phyloP scores from a whole-genome alignment of 495 filamentous ascomycete genomes.

The Trichoderma erinaceum region DNA sequence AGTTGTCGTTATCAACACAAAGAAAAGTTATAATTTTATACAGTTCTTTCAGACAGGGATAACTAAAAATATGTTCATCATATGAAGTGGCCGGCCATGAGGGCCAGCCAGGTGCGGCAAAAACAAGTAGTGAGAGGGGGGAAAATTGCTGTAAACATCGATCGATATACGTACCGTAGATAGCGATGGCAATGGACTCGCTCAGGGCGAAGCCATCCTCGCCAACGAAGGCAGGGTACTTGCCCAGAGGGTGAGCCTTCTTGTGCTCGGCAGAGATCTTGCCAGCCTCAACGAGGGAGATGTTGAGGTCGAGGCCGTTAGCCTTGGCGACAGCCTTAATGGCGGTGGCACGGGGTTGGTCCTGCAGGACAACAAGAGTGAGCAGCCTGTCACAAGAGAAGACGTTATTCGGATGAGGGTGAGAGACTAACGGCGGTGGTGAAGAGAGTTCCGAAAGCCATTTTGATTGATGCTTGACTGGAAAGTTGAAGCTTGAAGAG shows the following conservation, averaged over 20 bases:
- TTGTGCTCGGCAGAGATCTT: slow-evolving; percentile 66
- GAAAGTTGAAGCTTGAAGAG: slow-evolving; percentile 18
- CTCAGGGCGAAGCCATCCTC: slow-evolving; percentile 83
- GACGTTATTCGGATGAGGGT: not conserved
- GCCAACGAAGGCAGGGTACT: slow-evolving; percentile 87
- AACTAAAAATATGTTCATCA: slow-evolving; percentile 64
- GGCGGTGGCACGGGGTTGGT: slow-evolving; percentile 81
- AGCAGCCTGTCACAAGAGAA: slow-evolving; percentile 24
- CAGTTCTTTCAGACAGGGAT: slow-evolving; percentile 92
- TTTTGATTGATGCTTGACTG: slow-evolving; percentile 43
- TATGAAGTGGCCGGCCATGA: slow-evolving; percentile 64
- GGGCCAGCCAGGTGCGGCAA: slow-evolving; percentile 17
- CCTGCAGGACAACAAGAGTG: slow-evolving; percentile 45
- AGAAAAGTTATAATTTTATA: slow-evolving; percentile 19
- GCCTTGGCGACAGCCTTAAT: slow-evolving; percentile 90
- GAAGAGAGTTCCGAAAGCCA: slow-evolving; percentile 97
- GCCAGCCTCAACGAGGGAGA: slow-evolving; percentile 60
- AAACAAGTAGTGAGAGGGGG: not conserved
- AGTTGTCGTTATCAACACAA: slow-evolving; percentile 68
- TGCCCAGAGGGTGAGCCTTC: slow-evolving; percentile 80
- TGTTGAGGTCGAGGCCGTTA: slow-evolving; percentile 85
- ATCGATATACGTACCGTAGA: slow-evolving; percentile 71
- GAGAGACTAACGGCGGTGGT: slow-evolving; percentile 62
- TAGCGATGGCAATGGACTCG: slow-evolving; percentile 90
- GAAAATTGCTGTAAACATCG: not conserved